These are phyloP conservation scores for Eucalyptus albens DNA, from an alignment of 345 rosid genomes.

Conservation along the genomic window DNA sequence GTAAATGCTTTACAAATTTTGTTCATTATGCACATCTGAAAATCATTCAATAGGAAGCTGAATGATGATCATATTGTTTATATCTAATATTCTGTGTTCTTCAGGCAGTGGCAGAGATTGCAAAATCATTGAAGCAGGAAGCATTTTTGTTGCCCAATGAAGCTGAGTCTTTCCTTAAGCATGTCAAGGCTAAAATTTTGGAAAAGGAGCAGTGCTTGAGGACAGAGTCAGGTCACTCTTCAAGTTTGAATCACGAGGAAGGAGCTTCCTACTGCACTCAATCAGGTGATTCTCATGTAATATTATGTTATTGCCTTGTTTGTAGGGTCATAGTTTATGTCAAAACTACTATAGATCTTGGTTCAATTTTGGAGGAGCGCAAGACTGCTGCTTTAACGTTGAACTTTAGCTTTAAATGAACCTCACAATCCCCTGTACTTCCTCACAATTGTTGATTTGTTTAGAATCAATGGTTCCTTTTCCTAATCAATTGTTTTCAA, in stretches of 20 bases:
- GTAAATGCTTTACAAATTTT: background rate
- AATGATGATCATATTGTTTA: background rate
- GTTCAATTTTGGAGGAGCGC: background rate
- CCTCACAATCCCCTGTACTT: background rate
- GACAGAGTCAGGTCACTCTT: constrained; percentile 4
- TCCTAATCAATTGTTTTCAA: background rate
- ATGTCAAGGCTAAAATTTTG: constrained; percentile 31
- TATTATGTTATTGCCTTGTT: background rate
- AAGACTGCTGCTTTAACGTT: background rate
- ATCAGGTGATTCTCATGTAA: constrained; percentile 10
- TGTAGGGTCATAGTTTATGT: background rate
- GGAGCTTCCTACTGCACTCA: background rate
- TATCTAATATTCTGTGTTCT: background rate
- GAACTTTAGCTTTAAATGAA: background rate
- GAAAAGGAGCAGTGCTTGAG: constrained; percentile 6
- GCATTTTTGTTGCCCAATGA: constrained; percentile 39
- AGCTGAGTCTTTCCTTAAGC: constrained; percentile 33
- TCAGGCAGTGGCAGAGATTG: constrained; percentile 77
- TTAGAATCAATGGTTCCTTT: background rate
- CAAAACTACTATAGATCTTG: background rate
- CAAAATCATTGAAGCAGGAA: constrained; percentile 64
- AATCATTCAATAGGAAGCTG: background rate
- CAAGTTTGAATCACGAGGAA: constrained; percentile 6
- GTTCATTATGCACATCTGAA: background rate
- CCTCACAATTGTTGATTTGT: background rate